Base-by-base conservation (phyloP, 306 rosid genomes). In the Inga oerstediana region DNA sequence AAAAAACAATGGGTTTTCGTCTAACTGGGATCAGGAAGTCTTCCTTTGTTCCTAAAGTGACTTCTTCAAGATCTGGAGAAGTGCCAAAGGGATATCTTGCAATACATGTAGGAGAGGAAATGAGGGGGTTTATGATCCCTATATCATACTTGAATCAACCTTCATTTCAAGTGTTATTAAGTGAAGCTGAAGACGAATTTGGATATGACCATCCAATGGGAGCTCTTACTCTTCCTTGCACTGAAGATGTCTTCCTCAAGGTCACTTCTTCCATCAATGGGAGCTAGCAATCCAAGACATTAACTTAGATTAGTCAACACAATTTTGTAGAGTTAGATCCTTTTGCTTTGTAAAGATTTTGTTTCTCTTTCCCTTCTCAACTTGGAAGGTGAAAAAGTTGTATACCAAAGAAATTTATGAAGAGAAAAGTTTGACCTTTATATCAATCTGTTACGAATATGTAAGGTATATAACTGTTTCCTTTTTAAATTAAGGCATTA, bases 51-150 rank as follows among this genome's bases (percentile, higher is more conserved):
- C 0, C 54, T 5, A 11, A 5, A 48, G 15, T 13, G 3, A 32
- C 59, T 32, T 48, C 54, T 48, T 48, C 54, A 14, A 48, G 14
- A 13, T 48, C 0, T 48, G 54, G 54, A 13, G 54, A 13, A 12
- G 54, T 48, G 20, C 77, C 77, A 30, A 82, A 54, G 22, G 85
- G 81, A 1, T 43, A 76, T 52, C 59, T 52, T 3, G 59, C 59
- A 1, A 7, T 52, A 2, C 17, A 52, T 52, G 9, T 52, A 0
- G 59, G 59, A 14, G 59, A 52, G n/a, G 59, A 52, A 52, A 52
- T 52, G 59, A 52, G 17, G 59, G 16, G 59, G 19, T 52, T 52
- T 52, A 22, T 52, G 19, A 16, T 52, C 19, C 59, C 59, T 16
- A 17, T 52, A 52, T 52, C 59, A 3, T 17, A 52, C 74, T 77